phyloP scores from a whole-genome alignment of 192 early-diverging fungal species.

The Gonapodya prolifera region DNA sequence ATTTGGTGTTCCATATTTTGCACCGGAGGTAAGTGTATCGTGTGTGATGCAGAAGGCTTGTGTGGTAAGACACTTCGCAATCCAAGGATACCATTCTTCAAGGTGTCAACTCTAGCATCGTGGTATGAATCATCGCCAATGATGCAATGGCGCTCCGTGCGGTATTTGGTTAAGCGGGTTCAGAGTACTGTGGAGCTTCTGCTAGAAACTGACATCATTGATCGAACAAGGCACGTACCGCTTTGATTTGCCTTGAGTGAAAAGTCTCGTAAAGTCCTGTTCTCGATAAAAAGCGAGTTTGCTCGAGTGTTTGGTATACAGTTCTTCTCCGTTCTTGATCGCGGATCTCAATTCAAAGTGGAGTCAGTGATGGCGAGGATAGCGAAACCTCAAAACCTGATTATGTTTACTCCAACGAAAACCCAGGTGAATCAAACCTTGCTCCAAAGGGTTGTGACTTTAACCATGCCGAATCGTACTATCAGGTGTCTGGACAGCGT shows the following conservation, averaged over 20 bases:
- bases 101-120: constrained; percentile 33
- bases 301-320: constrained; percentile 86
- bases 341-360: constrained; percentile 87
- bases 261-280: no score
- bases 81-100: constrained; percentile 57
- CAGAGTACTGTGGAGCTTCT: constrained; percentile 56
- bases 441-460: neutral
- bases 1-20: constrained; percentile 53
- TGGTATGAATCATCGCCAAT: constrained; percentile 48
- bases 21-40: constrained; percentile 40
- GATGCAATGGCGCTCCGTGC: constrained; percentile 17
- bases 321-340: constrained; percentile 69
- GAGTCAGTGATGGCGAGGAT: constrained; percentile 60
- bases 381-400: constrained; percentile 52
- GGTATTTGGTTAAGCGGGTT: constrained; percentile 56
- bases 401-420: constrained; percentile 61
- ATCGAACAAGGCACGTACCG: constrained; percentile 23
- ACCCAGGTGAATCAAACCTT: constrained; percentile 34
- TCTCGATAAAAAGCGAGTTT: constrained; percentile 59
- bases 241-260: neutral
- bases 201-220: constrained; percentile 53
- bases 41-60: neutral
- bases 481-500: constrained; percentile 43
- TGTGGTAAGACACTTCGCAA: no score
- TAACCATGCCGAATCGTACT: constrained; percentile 1